Evolutionary conservation across 345 rosid genomes (phyloP).

Genomic region (Aethionema arabicum): DNA sequence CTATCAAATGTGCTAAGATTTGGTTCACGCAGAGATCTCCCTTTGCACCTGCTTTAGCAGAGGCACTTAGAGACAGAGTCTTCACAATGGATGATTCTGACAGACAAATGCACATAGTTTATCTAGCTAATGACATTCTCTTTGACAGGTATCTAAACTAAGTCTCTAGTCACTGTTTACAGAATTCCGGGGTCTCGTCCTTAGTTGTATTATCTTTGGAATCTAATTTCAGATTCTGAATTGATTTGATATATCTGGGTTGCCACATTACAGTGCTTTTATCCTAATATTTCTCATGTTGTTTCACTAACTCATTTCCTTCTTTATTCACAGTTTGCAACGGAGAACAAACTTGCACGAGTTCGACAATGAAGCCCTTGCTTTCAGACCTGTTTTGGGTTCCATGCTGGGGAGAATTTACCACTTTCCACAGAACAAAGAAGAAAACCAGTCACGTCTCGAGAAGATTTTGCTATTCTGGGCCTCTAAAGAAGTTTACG

Average conservation of each 20-base stretch:
- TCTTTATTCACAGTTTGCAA: constrained; percentile 65
- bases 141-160: constrained; percentile 71
- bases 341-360: constrained; percentile 76
- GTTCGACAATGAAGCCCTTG: constrained; percentile 89
- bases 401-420: constrained; percentile 87
- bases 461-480: constrained; percentile 94
- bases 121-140: constrained; percentile 94
- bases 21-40: constrained; percentile 99
- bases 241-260: background rate
- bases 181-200: background rate
- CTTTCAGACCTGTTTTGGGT: constrained; percentile 85
- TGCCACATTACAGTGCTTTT: constrained; percentile 24
- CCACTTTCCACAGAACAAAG: constrained; percentile 81
- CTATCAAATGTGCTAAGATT: constrained; percentile 92
- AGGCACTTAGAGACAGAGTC: constrained; percentile 82
- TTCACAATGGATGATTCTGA: constrained; percentile 84
- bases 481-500: constrained; percentile 94
- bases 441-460: constrained; percentile 79
- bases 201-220: background rate
- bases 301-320: constrained; percentile 3
- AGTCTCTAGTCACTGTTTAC: background rate
- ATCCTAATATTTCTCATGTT: background rate
- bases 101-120: constrained; percentile 88
- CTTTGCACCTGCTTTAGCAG: constrained; percentile 93
- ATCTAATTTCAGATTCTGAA: constrained; percentile 6